A percentile compares a stretch with the other conserved stretches of the same genome.
Conservation (phyloP, 108 stramenopile genomes). For the Nannochloropsis gaditana region DNA sequence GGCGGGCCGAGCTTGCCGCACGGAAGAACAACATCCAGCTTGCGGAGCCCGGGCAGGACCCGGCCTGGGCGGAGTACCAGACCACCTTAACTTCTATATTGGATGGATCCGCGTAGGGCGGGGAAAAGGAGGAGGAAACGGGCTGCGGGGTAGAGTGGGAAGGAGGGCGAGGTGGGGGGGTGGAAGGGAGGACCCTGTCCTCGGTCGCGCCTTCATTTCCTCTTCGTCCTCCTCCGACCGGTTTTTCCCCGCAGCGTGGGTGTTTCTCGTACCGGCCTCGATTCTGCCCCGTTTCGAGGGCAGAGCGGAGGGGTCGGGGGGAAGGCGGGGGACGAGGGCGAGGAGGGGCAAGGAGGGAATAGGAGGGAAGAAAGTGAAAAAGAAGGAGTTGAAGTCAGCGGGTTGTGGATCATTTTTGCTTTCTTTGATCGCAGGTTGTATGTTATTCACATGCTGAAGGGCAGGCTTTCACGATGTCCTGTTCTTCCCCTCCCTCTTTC, state of each 20-base stretch:
- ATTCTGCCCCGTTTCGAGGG: neutral
- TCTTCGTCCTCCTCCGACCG: neutral
- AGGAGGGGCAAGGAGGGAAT: neutral
- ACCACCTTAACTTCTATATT: constrained; percentile 1
- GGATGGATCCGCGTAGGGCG: neutral
- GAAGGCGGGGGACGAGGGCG: neutral
- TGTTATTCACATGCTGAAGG: neutral
- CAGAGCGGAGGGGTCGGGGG: neutral
- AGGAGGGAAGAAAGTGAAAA: neutral
- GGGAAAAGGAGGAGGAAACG: neutral
- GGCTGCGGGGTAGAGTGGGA: neutral
- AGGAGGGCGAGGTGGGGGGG: neutral
- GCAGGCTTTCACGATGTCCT: neutral
- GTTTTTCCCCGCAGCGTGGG: neutral
- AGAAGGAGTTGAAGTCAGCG: neutral
- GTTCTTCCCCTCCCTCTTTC: neutral
- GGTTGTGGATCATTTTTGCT: neutral
- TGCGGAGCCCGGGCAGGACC: constrained; percentile 7
- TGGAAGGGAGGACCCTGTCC: neutral
- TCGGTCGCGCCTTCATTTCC: neutral
- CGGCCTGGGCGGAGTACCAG: constrained; percentile 4
- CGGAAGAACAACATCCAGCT: neutral
- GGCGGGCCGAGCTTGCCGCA: neutral
- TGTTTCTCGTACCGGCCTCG: neutral
- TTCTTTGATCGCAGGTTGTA: neutral